Evolutionary conservation across 805 yeast species (phyloP).

Genomic region (Candida nemodendra): DNA sequence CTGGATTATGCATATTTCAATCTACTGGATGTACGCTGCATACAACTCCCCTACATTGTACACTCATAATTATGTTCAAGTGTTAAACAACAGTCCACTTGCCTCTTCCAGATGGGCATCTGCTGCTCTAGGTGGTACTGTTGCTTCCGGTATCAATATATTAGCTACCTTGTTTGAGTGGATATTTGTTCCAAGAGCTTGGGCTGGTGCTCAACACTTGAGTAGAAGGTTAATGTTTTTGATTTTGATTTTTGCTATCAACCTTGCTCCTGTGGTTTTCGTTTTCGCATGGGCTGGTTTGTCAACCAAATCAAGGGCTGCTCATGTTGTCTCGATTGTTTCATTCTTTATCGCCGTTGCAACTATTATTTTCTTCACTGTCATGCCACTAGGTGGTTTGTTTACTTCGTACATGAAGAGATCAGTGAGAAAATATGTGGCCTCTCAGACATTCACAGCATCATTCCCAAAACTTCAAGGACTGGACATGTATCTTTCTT

Average conservation of each 20-base stretch:
- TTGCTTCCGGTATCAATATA: conserved; percentile 80
- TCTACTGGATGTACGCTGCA: conserved; percentile 94
- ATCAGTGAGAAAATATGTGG: conserved; percentile 81
- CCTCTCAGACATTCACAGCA: conserved; percentile 96
- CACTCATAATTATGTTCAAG: conserved; percentile 82
- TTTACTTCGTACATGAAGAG: conserved; percentile 91
- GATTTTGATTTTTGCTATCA: conserved; percentile 59
- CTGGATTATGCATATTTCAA: conserved; percentile 88
- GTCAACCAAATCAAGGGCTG: conserved; percentile 64
- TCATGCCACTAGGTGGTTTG: conserved; percentile 96
- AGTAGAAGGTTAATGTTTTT: conserved; percentile 82
- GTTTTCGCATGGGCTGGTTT: conserved; percentile 79
- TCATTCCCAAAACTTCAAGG: conserved; percentile 79
- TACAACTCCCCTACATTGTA: conserved; percentile 90
- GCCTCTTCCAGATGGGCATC: conserved; percentile 92
- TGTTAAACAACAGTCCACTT: conserved; percentile 80
- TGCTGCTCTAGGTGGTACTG: conserved; percentile 86
- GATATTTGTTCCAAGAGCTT: conserved; percentile 93
- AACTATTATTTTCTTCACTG: conserved; percentile 80
- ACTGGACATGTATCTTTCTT: conserved; percentile 94
- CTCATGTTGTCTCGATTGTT: conserved; percentile 77
- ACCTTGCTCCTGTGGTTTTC: conserved; percentile 84
- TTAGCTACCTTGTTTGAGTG: conserved; percentile 89
- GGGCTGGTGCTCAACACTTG: conserved; percentile 99
- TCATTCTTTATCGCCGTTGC: conserved; percentile 85